Percentiles rank a stretch among this genome's conserved stretches.
Conservation (phyloP, 164 flowering plant species). For the Piper longum region DNA sequence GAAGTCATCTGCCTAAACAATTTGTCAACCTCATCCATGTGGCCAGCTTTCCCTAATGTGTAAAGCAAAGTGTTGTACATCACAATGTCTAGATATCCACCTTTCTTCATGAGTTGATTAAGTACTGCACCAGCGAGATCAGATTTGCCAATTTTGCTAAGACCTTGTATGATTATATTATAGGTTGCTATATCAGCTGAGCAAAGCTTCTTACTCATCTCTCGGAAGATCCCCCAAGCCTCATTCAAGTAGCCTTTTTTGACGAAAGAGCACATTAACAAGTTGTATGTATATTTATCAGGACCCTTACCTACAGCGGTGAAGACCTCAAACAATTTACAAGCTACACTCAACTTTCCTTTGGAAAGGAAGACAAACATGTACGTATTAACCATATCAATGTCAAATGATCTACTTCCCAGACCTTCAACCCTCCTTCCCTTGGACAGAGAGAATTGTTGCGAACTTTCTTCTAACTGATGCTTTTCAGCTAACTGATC, state of each 20-base stretch:
- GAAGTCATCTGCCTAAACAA: slow-evolving; percentile 69
- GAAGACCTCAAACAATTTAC: slow-evolving; percentile 91
- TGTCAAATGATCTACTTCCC: slow-evolving; percentile 48
- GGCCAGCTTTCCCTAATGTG: slow-evolving; percentile 76
- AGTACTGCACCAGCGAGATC: slow-evolving; percentile 70
- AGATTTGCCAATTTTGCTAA: slow-evolving; percentile 87
- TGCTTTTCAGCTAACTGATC: slow-evolving; percentile 46
- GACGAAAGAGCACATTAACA: slow-evolving; percentile 80
- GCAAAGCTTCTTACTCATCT: slow-evolving; percentile 68
- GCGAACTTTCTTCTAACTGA: slow-evolving; percentile 9
- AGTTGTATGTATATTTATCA: slow-evolving; percentile 66
- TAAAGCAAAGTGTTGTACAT: slow-evolving; percentile 92
- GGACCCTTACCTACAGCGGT: slow-evolving; percentile 49
- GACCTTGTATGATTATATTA: slow-evolving; percentile 70
- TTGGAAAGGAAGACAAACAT: slow-evolving; percentile 73
- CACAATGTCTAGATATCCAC: slow-evolving; percentile 82
- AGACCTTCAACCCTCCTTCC: slow-evolving; percentile 45
- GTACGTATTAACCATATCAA: slow-evolving; percentile 86
- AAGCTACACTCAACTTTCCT: slow-evolving; percentile 79
- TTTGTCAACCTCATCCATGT: slow-evolving; percentile 51
- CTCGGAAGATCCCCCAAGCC: slow-evolving; percentile 64
- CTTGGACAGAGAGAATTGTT: slow-evolving; percentile 27
- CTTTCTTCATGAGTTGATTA: slow-evolving; percentile 52
- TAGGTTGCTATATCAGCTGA: slow-evolving; percentile 84
- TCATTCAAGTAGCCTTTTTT: slow-evolving; percentile 81